Conservation (phyloP, 768 basidiomycete species). For the Hygrophorus russula region DNA sequence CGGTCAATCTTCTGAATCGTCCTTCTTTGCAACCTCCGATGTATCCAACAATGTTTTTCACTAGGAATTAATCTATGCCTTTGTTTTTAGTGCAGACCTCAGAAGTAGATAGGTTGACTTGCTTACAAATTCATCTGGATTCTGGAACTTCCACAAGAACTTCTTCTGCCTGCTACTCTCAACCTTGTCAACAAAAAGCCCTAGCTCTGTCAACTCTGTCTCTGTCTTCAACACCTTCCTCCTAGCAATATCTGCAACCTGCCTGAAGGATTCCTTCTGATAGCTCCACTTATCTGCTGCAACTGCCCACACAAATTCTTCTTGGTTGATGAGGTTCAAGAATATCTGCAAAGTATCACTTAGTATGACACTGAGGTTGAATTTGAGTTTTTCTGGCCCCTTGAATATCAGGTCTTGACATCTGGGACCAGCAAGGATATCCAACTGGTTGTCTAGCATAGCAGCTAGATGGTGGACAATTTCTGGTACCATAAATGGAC, state of each 20-base stretch:
- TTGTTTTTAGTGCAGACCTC: conserved; percentile 6
- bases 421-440: conserved; percentile 78
- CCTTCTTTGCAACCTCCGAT: background rate
- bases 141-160: conserved; percentile 91
- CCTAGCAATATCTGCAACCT: conserved; percentile 57
- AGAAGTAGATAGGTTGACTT: conserved; percentile 14
- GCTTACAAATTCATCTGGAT: conserved; percentile 93
- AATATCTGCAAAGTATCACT: conserved; percentile 86
- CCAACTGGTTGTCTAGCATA: conserved; percentile 92
- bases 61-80: conserved; percentile 56
- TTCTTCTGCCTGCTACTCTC: conserved; percentile 87
- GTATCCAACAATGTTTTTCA: conserved; percentile 24
- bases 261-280: conserved; percentile 69
- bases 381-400: conserved; percentile 81
- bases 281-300: conserved; percentile 95
- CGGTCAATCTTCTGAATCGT: background rate
- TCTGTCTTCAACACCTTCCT: conserved; percentile 60
- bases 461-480: conserved; percentile 93
- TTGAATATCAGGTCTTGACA: conserved; percentile 80
- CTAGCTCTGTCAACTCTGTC: conserved; percentile 60
- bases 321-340: conserved; percentile 73
- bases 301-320: conserved; percentile 74
- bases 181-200: conserved; percentile 66
- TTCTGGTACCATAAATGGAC: conserved; percentile 92
- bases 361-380: conserved; percentile 73